Evolutionary conservation across 495 filamentous ascomycete species (phyloP), one percentile per base, ranked within the genome.

Genomic region (Terfezia claveryi): DNA sequence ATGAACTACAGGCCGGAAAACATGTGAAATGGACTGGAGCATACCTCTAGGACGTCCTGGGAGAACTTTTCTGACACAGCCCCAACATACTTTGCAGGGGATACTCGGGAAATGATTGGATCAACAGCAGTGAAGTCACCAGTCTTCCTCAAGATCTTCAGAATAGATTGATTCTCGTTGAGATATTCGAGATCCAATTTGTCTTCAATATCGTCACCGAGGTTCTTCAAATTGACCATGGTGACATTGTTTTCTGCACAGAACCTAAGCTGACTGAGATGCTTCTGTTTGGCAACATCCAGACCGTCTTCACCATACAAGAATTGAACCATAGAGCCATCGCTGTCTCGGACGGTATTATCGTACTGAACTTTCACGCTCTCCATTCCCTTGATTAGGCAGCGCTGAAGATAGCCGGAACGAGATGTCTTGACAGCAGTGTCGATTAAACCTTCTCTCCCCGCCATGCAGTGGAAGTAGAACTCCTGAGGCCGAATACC

Each of bases 391-490:
- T 99, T 99, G 69, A 96, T 91, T 60, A 99, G 70, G 75, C 92
- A 99, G 66, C 92, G 82, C 67, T 99, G 92, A 57, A 99, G 70
- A 65, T 99, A 99, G 62, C 92, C 92, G 38, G 88, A 95, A 60
- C 89, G 78, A 38, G 87, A 89, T 5, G 92, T 99, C 72, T 99
- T 99, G 61, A 99, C 92, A 55, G 92, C 92, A 44, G 92, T 99
- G 76, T 99, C 92, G 69, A 99, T 96, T 61, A 99, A 73, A 72
- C 92, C 92, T 73, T 99, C 92, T 69, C 92, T 79, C 65, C 92
- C 92, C 61, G 89, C 89, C 92, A 99, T 99, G 65, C 89, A 85
- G 77, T 99, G 92, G 76, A 99, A 99, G 69, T 85, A 99, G 68
- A 92, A 96, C 67, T 96, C 92, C 66, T 99, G 92, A 27, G 92